phyloP scores from a whole-genome alignment of 164 flowering plant genomes.

The Dillenia suffruticosa region DNA sequence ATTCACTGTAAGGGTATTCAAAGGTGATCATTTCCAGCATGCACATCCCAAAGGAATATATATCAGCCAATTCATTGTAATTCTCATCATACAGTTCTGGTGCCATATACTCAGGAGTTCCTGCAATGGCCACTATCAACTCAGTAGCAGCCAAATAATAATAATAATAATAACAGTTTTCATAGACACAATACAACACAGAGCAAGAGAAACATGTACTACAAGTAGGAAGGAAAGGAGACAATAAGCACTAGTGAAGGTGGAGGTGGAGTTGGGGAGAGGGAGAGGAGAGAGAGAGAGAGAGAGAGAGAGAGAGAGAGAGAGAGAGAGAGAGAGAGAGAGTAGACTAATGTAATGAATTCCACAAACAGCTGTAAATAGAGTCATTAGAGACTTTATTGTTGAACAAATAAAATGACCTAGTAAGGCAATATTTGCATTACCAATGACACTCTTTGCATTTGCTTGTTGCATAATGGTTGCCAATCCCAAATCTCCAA shows the following conservation, averaged over 20 bases:
- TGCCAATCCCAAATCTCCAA: constrained; percentile 71
- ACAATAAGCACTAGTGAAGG: no score
- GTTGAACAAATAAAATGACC: neutral
- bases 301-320: no score
- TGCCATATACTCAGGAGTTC: constrained; percentile 77
- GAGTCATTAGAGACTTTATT: no score
- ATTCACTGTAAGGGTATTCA: constrained; percentile 69
- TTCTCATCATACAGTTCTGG: constrained; percentile 70
- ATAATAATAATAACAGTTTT: neutral
- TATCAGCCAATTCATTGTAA: constrained; percentile 63
- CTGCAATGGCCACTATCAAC: constrained; percentile 15
- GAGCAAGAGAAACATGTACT: no score
- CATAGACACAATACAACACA: neutral
- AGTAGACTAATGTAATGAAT: no score
- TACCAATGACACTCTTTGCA: constrained; percentile 56
- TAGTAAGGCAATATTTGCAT: neutral
- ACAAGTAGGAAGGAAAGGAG: no score
- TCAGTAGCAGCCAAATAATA: neutral
- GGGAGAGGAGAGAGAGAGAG: no score
- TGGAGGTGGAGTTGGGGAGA: no score
- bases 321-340: no score
- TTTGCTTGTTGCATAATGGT: constrained; percentile 51
- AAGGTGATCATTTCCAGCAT: constrained; percentile 67
- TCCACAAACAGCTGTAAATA: no score
- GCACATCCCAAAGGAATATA: constrained; percentile 80